A percentile compares a stretch with the other conserved stretches of the same genome.
Evolutionary conservation across 2,329 filamentous ascomycete species (phyloP).

Genomic region (Paramyrothecium roridum): DNA sequence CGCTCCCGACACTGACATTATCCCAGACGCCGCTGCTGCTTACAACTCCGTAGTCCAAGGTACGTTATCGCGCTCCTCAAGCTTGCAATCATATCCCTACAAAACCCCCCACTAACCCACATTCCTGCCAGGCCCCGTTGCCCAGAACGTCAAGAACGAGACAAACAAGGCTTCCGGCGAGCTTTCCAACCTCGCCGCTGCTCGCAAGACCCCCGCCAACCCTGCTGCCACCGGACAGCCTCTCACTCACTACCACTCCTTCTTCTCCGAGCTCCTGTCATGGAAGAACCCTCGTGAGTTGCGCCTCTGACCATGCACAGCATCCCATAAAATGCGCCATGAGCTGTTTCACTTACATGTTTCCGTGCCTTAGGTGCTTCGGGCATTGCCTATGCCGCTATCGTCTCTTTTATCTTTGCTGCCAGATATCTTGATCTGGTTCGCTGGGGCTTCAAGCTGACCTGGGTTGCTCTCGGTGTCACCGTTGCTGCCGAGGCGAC

Average conservation of each 20-base stretch:
- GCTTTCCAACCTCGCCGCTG: constrained; percentile 55
- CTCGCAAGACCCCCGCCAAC: constrained; percentile 51
- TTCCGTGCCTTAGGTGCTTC: constrained; percentile 50
- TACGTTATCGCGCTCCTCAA: constrained; percentile 21
- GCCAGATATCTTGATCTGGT: constrained; percentile 64
- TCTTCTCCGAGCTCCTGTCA: constrained; percentile 66
- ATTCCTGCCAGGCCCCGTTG: constrained; percentile 49
- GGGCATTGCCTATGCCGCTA: constrained; percentile 58
- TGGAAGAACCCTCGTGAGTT: constrained; percentile 65
- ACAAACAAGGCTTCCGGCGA: constrained; percentile 52
- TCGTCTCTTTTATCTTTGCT: constrained; percentile 58
- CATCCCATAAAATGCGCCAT: too few relatives aligned
- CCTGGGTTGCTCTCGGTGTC: constrained; percentile 58
- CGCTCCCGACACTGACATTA: constrained; percentile 24
- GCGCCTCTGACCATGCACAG: constrained; percentile 1
- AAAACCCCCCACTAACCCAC: neutral
- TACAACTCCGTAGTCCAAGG: constrained; percentile 46
- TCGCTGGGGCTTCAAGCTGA: constrained; percentile 63
- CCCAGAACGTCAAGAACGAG: constrained; percentile 56
- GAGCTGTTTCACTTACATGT: constrained; percentile 7
- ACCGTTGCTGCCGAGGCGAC: constrained; percentile 59
- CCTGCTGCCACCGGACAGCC: constrained; percentile 59
- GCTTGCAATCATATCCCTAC: neutral
- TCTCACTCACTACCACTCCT: constrained; percentile 67
- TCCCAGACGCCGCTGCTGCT: constrained; percentile 45